Evolutionary conservation across 139 green algal genomes (phyloP).

Genomic region (Volvox africanus): DNA sequence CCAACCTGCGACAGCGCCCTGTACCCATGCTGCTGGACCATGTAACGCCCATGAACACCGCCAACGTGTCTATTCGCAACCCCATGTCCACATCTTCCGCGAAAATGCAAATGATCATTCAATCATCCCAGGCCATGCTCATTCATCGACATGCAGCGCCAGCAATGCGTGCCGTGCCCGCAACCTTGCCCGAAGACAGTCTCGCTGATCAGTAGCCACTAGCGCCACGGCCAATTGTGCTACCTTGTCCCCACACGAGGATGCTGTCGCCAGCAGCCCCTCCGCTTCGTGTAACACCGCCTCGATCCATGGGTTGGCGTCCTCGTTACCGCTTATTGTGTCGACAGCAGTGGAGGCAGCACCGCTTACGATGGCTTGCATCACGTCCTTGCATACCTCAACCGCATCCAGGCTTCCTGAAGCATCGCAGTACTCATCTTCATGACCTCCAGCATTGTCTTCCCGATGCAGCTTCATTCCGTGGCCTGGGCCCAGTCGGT

Average conservation of each 20-base stretch:
- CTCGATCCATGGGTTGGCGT: not conserved
- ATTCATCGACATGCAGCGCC: not conserved
- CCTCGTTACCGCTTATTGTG: not conserved
- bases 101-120: no score
- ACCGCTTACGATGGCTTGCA: not conserved
- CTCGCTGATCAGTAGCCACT: not conserved
- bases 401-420: no score
- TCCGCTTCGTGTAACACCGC: not conserved
- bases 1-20: no score
- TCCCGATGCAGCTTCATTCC: not conserved
- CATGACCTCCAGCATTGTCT: not conserved
- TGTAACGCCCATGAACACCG: no score
- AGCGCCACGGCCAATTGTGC: not conserved
- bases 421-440: not conserved
- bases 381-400: not conserved
- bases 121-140: no score
- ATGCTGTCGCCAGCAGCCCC: not conserved
- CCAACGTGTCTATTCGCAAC: no score
- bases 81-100: no score
- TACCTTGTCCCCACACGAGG: no score
- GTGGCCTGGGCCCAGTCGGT: not conserved
- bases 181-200: not conserved
- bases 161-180: not conserved
- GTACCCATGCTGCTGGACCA: no score
- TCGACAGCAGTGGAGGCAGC: not conserved